Base-by-base conservation (phyloP, 2,329 filamentous ascomycete genomes). In the Trichoderma sp. region DNA sequence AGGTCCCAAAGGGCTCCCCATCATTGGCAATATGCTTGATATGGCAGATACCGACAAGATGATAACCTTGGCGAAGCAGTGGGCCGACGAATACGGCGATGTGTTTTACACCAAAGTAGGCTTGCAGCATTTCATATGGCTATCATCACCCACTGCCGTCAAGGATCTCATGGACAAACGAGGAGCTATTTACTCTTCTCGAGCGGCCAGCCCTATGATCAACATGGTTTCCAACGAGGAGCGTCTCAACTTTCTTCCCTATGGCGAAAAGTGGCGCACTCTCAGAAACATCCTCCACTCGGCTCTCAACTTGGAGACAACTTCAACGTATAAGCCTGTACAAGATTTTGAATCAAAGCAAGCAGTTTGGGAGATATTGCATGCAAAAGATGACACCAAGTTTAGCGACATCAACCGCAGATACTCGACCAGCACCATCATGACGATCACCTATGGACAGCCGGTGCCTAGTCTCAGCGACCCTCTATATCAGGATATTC, bases 161-260 rank as follows among this genome's bases (percentile, higher is more conserved):
- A 87, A 85, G 65, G 86, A 88, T 7, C 75, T 88, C 4, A 72
- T 88, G 3, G 87, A 88, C 69, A 84, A 85, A 72, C 79, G 83
- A 47, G 84, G 85, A 58, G 77, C 73, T 15, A 85, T 85, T 15
- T 88, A 88, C 76, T 87, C 85, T 0, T 82, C 83, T 15, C 80
- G 86, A 0, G 67, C 57, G 3, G 55, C 67, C 4, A 70, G 67
- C 30, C 81, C 81, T 9, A 71, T 71, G 70, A 71, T 71, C 57
- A 71, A 71, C 64, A 68, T 68, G 64, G 55, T 57, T 13, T 68
- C 70, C 2, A 71, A 71, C 23, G 26, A 71, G 17, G 70, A 71
- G 32, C 70, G 70, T 9, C 53, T 71, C 64, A 71, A 71, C 32
- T 71, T 71, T 26, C 55, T 71, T 4, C 70, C 70, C 11, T 68